A percentile compares a stretch with the other conserved stretches of the same genome.
These are phyloP conservation scores for Eucalyptus erythrocorys DNA, from an alignment of 345 rosid species.

Conservation along the genomic window DNA sequence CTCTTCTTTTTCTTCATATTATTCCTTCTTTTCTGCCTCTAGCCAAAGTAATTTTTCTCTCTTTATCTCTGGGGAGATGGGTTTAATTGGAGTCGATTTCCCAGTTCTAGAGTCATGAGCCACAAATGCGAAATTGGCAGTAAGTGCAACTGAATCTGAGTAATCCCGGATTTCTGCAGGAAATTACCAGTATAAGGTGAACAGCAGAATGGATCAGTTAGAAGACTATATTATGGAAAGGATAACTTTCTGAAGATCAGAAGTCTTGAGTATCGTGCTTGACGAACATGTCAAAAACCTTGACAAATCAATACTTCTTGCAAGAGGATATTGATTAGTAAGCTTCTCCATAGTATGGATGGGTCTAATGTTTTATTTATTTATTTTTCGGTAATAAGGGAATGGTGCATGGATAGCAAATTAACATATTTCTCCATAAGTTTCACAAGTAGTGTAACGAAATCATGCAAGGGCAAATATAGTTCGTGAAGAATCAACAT, in stretches of 20 bases:
- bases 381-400: no score
- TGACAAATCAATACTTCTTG: background rate
- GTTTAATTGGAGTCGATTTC: constrained; percentile 61
- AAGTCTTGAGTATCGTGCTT: background rate
- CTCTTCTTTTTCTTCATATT: constrained; percentile 43
- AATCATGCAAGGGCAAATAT: background rate
- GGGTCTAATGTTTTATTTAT: no score
- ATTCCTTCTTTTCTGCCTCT: constrained; percentile 75
- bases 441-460: background rate
- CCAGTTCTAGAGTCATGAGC: no score
- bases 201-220: no score
- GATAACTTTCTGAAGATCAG: no score
- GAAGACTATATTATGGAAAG: no score
- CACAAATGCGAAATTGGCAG: no score
- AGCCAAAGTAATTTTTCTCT: constrained; percentile 68
- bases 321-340: background rate
- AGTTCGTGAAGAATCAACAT: background rate
- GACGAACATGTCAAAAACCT: background rate
- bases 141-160: no score
- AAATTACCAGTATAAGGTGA: no score
- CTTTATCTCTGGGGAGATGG: constrained; percentile 44
- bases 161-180: no score
- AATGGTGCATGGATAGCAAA: background rate
- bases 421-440: background rate
- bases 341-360: background rate